Evolutionary conservation across 2,329 filamentous ascomycete genomes (phyloP), one percentile per base, ranked within the genome.

Genomic region (Xylariaceae sp.): DNA sequence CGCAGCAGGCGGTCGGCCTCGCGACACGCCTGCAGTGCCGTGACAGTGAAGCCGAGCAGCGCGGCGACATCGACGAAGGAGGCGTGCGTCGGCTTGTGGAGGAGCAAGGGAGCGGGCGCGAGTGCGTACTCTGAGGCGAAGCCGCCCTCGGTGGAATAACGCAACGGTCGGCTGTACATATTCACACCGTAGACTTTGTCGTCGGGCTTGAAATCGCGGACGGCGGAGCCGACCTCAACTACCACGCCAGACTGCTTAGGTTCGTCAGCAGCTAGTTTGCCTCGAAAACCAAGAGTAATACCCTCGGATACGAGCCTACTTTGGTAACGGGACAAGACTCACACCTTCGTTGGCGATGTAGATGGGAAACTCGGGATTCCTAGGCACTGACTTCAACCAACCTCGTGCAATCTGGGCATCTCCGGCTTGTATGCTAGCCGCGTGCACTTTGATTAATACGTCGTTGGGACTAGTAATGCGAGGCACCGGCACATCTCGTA

Each of bases 401-500:
- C 66, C 63, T 4, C 46, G 43, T 7, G 57, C 54, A 9, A 61
- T 24, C 33, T 59, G 51, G 1, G 64, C 61, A 12, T 73, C 66
- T 1, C 61, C 60, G 0, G 63, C 61, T n/a, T 55, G 53, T 3
- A 69, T 56, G 1, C 51, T 49, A 2, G 56, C 63, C 3, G 68
- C 64, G 30, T 67, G 60, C 19, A 73, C 57, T 13, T 56, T 55
- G 9, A 73, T 13, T 7, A 37, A 22, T 15, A 28, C 22, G n/a
- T 37, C 35, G 6, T 17, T n/a, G 30, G 12, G 13, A 13, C 13
- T 17, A 6, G 6, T 17, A 37, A 77, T 70, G n/a, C 47, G 49
- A 0, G 74, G 73, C 3, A 66, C 57, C 0, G 72, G 67, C n/a
- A 71, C 41, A 3, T 71, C 65, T 4, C 53, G 44, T 13, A 75